A percentile compares a stretch with the other conserved stretches of the same genome.
Evolutionary conservation across 2,329 filamentous ascomycete genomes (phyloP).

Genomic region (Alternaria sp.): DNA sequence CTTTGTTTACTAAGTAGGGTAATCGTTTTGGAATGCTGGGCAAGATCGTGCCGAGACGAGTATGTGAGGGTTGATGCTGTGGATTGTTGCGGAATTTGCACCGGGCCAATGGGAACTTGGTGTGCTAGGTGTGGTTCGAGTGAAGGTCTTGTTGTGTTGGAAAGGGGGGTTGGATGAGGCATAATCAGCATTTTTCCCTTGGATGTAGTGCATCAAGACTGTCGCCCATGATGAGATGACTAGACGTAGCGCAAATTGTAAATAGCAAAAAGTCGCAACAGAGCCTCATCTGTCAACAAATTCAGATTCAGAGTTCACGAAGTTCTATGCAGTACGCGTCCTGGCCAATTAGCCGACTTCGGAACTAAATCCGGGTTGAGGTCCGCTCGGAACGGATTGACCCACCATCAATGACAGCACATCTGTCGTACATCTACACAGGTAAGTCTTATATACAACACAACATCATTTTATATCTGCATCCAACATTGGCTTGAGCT

Average conservation of each 20-base stretch:
- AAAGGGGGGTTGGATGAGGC: neutral
- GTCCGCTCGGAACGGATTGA: neutral
- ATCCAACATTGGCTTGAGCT: neutral
- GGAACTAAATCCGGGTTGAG: neutral
- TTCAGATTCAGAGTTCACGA: neutral
- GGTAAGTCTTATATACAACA: neutral
- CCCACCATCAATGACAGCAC: slow-evolving; percentile 2
- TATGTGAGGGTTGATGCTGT: neutral
- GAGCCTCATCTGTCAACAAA: neutral
- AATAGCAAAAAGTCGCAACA: neutral
- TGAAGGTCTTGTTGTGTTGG: neutral
- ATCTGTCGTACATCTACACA: neutral
- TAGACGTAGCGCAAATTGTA: neutral
- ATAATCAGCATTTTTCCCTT: neutral
- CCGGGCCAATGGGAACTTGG: neutral
- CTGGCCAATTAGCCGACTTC: neutral
- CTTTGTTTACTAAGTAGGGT: neutral
- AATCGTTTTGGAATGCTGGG: neutral
- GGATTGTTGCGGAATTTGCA: neutral
- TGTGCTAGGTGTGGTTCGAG: neutral
- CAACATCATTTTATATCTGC: neutral
- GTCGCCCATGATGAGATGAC: neutral
- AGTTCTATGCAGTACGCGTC: neutral
- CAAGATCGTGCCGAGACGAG: neutral
- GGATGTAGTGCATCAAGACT: neutral